Conservation (phyloP, 192 early-diverging fungal genomes). For the Dimargaris cristalligena region DNA sequence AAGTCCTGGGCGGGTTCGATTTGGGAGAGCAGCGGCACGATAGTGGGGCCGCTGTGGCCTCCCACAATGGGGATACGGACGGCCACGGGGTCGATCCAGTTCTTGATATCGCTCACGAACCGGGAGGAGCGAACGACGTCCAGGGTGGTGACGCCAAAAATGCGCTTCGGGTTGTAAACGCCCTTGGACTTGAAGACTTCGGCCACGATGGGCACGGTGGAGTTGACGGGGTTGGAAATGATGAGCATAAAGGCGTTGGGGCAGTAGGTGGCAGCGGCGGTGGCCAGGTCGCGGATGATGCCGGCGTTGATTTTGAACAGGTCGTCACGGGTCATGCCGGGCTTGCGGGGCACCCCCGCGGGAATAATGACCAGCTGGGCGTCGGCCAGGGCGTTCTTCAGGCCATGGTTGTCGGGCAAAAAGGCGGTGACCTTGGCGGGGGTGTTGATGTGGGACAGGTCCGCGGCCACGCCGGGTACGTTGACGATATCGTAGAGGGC, state of each 20-base stretch:
- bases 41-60: constrained; percentile 92
- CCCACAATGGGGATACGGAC: constrained; percentile 74
- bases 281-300: constrained; percentile 74
- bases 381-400: constrained; percentile 48
- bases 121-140: constrained; percentile 88
- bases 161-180: constrained; percentile 71
- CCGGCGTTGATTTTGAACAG: constrained; percentile 97
- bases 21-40: constrained; percentile 78
- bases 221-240: constrained; percentile 98
- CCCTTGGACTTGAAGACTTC: constrained; percentile 82
- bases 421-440: constrained; percentile 53
- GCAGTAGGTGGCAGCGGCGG: constrained; percentile 55
- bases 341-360: constrained; percentile 95
- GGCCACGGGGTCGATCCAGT: constrained; percentile 38
- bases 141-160: constrained; percentile 90
- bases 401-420: constrained; percentile 41
- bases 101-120: constrained; percentile 70
- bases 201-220: constrained; percentile 88
- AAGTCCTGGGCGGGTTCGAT: constrained; percentile 45
- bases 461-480: constrained; percentile 90
- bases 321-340: constrained; percentile 97
- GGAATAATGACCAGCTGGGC: constrained; percentile 73
- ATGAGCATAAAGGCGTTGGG: constrained; percentile 76
- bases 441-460: constrained; percentile 85
- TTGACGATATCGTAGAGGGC: constrained; percentile 95